phyloP scores from a whole-genome alignment of 352 stramenopile species.

The Globisporangium heterothallicum region DNA sequence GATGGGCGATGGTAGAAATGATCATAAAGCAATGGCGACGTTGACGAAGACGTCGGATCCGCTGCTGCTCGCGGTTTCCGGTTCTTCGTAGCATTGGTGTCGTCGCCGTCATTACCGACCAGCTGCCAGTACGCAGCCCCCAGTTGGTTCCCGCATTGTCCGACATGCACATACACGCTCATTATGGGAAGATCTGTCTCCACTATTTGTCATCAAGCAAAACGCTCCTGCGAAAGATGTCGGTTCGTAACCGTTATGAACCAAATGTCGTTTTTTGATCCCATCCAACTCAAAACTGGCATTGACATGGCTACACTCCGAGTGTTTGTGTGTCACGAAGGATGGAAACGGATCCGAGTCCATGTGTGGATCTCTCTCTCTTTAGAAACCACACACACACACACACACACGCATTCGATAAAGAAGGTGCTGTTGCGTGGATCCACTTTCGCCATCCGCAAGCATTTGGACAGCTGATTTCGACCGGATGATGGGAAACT shows the following conservation, averaged over 20 bases:
- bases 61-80: background rate
- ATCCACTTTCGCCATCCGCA: no score
- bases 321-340: no score
- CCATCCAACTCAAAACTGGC: no score
- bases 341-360: no score
- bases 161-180: constrained; percentile 62
- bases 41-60: background rate
- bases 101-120: constrained; percentile 5
- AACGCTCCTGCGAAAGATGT: background rate
- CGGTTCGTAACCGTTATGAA: background rate
- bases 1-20: constrained; percentile 46
- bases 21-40: constrained; percentile 18
- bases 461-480: no score
- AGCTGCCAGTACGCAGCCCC: constrained; percentile 71
- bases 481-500: no score
- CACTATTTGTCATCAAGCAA: background rate
- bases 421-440: no score
- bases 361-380: no score
- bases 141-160: constrained; percentile 76
- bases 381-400: no score
- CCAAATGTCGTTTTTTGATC: no score
- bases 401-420: no score
- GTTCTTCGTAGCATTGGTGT: background rate
- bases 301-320: background rate
- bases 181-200: constrained; percentile 16